Evolutionary conservation across 352 stramenopile species (phyloP).

Genomic region (Pythium guiyangense): DNA sequence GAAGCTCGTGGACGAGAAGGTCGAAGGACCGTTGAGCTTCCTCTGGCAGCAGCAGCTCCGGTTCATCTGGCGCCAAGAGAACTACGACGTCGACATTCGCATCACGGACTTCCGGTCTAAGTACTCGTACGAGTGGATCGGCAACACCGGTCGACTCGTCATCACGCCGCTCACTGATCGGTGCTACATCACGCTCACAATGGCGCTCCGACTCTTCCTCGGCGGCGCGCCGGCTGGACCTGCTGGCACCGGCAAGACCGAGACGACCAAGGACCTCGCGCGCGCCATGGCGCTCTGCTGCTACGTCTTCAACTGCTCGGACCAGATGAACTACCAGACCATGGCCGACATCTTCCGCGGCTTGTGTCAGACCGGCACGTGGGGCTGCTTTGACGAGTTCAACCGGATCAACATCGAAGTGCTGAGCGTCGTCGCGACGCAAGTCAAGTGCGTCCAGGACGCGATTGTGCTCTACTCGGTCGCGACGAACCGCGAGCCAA

Average conservation of each 20-base stretch:
- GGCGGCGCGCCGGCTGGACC: conserved; percentile 92
- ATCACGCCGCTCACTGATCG: conserved; percentile 96
- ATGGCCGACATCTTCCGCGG: conserved; percentile 88
- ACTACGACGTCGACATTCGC: conserved; percentile 94
- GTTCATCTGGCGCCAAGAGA: conserved; percentile 91
- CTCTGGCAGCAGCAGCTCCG: conserved; percentile 87
- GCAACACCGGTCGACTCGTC: conserved; percentile 89
- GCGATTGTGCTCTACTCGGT: conserved; percentile 88
- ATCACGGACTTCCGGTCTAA: conserved; percentile 96
- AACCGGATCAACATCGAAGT: conserved; percentile 89
- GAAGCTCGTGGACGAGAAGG: conserved; percentile 83
- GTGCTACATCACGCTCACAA: conserved; percentile 97
- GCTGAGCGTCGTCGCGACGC: conserved; percentile 79
- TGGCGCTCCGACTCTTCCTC: conserved; percentile 95
- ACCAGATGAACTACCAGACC: conserved; percentile 89
- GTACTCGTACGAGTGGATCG: conserved; percentile 89
- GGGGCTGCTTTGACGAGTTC: conserved; percentile 88
- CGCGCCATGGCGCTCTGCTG: conserved; percentile 83
- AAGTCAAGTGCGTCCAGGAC: conserved; percentile 85
- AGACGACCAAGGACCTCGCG: conserved; percentile 85
- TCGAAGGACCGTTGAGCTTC: conserved; percentile 85
- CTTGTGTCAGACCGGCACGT: conserved; percentile 79
- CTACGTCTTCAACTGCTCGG: conserved; percentile 89
- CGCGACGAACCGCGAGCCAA: conserved; percentile 91
- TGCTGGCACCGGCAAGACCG: conserved; percentile 89